Base-by-base conservation (phyloP, 2,329 filamentous ascomycete genomes). In the Alternaria panax region DNA sequence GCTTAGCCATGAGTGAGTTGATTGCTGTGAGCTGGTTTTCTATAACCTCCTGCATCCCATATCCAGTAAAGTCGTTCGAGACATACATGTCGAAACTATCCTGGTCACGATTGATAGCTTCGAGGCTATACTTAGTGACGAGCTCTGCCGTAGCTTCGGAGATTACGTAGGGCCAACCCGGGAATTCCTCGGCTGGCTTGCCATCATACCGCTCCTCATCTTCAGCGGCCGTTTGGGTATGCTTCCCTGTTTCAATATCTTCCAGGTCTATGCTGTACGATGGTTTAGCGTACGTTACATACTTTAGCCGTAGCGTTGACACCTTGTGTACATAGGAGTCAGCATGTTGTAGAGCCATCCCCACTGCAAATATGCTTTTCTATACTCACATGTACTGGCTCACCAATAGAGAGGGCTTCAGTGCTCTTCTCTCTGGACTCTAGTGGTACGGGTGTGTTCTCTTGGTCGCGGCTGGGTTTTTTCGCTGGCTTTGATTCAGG, bases 51-150 rank as follows among this genome's bases (percentile, higher is more conserved):
- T 54, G 51, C 9, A 61, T 24, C 18, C 58, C 51, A 22, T 57
- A 53, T 18, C 61, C 61, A 2, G 45, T 59, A 47, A 52, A 61
- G 54, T 64, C 58, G 32, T 60, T 61, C 22, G 14, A 43, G 46
- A 64, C 27, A 51, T 55, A 41, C 58, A 64, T 61, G 30, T 42
- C 24, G 46, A 58, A 58, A 45, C 0, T 52, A 38, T 64, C 57
- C 38, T 58, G 46, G 38, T 64, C 34, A 30, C 61, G 50, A 28
- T 59, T 59, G 43, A 18, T 38, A 25, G 51, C 22, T 55, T 48
- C 51, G 51, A 59, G 24, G 43, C 30, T 48, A 43, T 59, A 51
- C 16, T 51, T 51, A 9, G 12, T 30, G 43, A 55, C 22, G 38
- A 59, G 32, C 51, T 59, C 38, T 3, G 22, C 43, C 12, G 57